Evolutionary conservation across 192 early-diverging fungal species (phyloP), one percentile per base, ranked within the genome.

Genomic region (Backusella psychrophila): DNA sequence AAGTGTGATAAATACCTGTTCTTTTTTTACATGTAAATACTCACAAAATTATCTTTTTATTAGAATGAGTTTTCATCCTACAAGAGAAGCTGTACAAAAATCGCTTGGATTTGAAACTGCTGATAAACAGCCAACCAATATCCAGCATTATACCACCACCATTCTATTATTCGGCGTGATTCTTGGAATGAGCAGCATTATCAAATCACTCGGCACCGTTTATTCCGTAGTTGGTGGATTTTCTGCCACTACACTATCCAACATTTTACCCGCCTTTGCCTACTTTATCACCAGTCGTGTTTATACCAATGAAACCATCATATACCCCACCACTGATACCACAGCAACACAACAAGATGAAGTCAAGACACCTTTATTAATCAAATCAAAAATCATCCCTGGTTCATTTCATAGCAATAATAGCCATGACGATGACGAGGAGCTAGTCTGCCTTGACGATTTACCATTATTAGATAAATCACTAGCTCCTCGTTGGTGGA

Each of bases 191-290:
- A 83, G 87, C 6, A 77, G 83, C 49, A 67, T 70, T 15, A 65
- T 88, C 29, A 52, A 59, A 0, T 79, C 80, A 26, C 56, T 88
- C 4, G 87, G 87, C 31, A 81, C 85, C 9, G 75, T 88, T 0
- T 88, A 88, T 66, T 76, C 82, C 23, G 26, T 86, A n/a, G 81
- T 88, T 23, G 87, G 87, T 66, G 87, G 87, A 2, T 77, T 88
- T n/a, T 80, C 85, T 34, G 82, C 85, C 0, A 88, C 87, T 0
- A 82, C 79, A 34, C 39, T 88, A 35, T 83, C 85, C 23, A 85
- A 86, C n/a, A 88, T 88, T 42, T 66, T 88, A 31, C 87, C 87
- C 19, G 82, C 80, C 0, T 31, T 70, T n/a, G 80, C 83, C 42
- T 88, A 86, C 69, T 76, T 88, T 12, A 49, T 74, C n/a, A 75